Evolutionary conservation across 306 rosid species (phyloP), one percentile per base, ranked within the genome.

Genomic region (Vigna reflexopilosa): DNA sequence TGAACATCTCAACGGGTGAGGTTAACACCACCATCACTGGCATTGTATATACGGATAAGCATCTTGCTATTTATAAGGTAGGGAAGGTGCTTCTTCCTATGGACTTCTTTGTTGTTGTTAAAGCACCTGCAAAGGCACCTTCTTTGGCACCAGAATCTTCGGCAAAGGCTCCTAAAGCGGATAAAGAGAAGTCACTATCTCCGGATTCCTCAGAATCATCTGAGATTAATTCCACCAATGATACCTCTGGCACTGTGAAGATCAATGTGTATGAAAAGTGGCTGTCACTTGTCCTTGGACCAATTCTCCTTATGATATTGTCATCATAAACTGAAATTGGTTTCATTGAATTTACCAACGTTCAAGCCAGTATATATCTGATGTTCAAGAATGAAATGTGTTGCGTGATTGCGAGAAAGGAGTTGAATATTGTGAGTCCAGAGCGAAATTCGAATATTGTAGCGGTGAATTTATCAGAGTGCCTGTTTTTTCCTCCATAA

Each of bases 1-100:
- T 63, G 47, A 63, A 63, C 68, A 63, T 63, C 7, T 34, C 68
- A 32, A 63, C 68, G 0, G 68, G 96, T 9, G 89, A 81, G 15
- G 90, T 87, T 16, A 91, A 91, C 61, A 86, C 96, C 1, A 84
- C 90, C 0, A 75, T 91, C 50, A 80, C 50, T 0, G 93, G 96
- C 9, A 84, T 91, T 4, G 72, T 91, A 32, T 89, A 91, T 49
- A 56, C 91, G 0, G 96, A 91, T 64, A 84, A 81, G 49, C 91
- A 66, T 66, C 90, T 91, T 11, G 96, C 90, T 26, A 81, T 91
- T 63, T 91, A 91, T 5, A 87, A 91, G 67, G 78, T 87, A 14
- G 91, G 80, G 1, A 85, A 80, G 61, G 91, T 87, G 12, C 85
- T 91, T 70, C 84, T 84, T 64, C 93, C 96, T 6, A 58, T 51